Conservation (phyloP, 768 basidiomycete genomes). For the Trametes meyenii region DNA sequence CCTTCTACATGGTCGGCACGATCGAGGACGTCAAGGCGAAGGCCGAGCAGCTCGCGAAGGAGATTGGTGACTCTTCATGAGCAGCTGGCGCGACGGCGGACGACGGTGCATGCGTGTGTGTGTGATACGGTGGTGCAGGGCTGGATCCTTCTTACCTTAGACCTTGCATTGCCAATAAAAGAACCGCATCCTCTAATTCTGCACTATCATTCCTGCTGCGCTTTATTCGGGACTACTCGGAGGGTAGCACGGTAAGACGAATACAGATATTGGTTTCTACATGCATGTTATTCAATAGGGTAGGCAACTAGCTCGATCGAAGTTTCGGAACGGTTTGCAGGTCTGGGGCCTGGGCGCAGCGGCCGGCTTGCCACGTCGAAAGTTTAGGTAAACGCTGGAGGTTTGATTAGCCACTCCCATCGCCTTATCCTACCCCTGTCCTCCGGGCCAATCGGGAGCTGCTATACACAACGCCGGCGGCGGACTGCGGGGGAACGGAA, state of each 20-base stretch:
- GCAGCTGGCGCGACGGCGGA: slow-evolving; percentile 10
- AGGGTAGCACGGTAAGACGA: slow-evolving; percentile 13
- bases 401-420: no score
- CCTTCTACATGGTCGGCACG: slow-evolving; percentile 98
- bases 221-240: not conserved
- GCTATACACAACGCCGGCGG: not conserved
- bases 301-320: no score
- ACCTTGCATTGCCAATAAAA: slow-evolving; percentile 26
- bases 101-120: slow-evolving; percentile 14
- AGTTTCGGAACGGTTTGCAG: no score
- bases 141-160: slow-evolving; percentile 23
- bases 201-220: not conserved
- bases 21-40: slow-evolving; percentile 97
- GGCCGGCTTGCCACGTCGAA: no score
- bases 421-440: not conserved
- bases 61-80: slow-evolving; percentile 61
- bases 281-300: not conserved
- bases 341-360: no score
- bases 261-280: slow-evolving; percentile 1
- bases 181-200: slow-evolving; percentile 22
- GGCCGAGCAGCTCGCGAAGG: slow-evolving; percentile 97
- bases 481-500: not conserved
- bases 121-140: slow-evolving; percentile 21
- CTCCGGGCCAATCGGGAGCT: not conserved
- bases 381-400: no score